Conservation (phyloP, 306 rosid genomes). For the Vigna hirtella region DNA sequence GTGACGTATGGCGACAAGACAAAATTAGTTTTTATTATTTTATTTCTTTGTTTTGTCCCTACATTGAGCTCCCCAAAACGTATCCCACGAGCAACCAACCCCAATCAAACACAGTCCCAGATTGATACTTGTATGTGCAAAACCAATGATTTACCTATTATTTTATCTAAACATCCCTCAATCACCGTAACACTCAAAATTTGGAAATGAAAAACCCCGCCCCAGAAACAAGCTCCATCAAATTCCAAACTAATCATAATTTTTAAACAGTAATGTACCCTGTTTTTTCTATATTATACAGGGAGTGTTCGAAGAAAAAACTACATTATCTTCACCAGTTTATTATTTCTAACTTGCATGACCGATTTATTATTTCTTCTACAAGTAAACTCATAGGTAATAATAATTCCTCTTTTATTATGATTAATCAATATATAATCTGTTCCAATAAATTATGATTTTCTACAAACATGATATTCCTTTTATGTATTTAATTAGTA, state of each 20-base stretch:
- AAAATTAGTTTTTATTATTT: constrained; percentile 33
- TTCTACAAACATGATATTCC: too few species aligned
- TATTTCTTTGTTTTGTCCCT: constrained; percentile 17
- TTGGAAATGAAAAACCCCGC: neutral
- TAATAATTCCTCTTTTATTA: too few species aligned
- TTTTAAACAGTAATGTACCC: neutral
- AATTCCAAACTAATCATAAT: neutral
- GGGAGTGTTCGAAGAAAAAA: too few species aligned
- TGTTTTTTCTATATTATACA: neutral
- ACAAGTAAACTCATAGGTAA: too few species aligned
- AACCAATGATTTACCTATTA: constrained; percentile 24
- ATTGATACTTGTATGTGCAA: constrained; percentile 5
- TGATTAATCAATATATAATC: too few species aligned
- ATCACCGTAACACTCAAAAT: neutral
- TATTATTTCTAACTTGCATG: too few species aligned
- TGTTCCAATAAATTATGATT: too few species aligned
- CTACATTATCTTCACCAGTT: too few species aligned
- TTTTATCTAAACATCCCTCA: constrained; percentile 29
- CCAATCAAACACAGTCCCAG: constrained; percentile 35
- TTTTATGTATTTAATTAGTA: too few species aligned
- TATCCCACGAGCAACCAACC: constrained; percentile 50
- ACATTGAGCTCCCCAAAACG: constrained; percentile 48
- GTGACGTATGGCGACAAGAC: constrained; percentile 47
- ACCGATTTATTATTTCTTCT: too few species aligned
- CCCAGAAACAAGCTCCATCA: constrained; percentile 11